phyloP scores from a whole-genome alignment of 352 stramenopile species.

The Elongisporangium senticosum region DNA sequence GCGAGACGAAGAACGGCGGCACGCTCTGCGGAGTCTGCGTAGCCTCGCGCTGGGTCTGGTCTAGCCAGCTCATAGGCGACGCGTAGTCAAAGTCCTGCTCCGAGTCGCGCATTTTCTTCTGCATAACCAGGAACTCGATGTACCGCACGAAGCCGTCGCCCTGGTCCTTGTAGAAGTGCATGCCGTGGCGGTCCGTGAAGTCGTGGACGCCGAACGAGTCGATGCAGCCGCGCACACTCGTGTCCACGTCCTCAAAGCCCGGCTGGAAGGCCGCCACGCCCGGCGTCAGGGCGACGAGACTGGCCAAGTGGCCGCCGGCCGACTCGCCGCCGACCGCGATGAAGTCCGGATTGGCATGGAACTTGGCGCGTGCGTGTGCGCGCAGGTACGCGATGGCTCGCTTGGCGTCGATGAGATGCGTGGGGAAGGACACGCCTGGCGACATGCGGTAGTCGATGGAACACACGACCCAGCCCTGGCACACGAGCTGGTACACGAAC shows the following conservation, averaged over 20 bases:
- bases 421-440: slow-evolving; percentile 50
- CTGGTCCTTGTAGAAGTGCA: slow-evolving; percentile 45
- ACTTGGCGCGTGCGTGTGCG: slow-evolving; percentile 19
- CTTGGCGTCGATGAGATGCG: slow-evolving; percentile 60
- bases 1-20: slow-evolving; percentile 52
- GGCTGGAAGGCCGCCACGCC: slow-evolving; percentile 44
- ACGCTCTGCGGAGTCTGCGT: slow-evolving; percentile 16
- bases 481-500: slow-evolving; percentile 50
- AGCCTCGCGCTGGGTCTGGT: slow-evolving; percentile 12
- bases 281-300: slow-evolving; percentile 40
- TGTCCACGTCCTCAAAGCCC: slow-evolving; percentile 56
- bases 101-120: slow-evolving; percentile 42
- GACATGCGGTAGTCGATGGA: slow-evolving; percentile 69
- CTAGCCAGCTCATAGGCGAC: slow-evolving; percentile 44
- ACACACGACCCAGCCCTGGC: slow-evolving; percentile 56
- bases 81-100: slow-evolving; percentile 43
- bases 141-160: slow-evolving; percentile 33
- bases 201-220: slow-evolving; percentile 61
- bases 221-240: slow-evolving; percentile 46
- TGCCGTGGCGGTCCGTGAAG: slow-evolving; percentile 47
- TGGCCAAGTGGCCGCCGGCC: slow-evolving; percentile 47
- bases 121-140: slow-evolving; percentile 54
- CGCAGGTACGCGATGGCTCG: slow-evolving; percentile 53
- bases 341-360: slow-evolving; percentile 41
- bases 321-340: slow-evolving; percentile 61